Conservation (phyloP, 179 eudicot genomes). For the Corrigiola litoralis region DNA sequence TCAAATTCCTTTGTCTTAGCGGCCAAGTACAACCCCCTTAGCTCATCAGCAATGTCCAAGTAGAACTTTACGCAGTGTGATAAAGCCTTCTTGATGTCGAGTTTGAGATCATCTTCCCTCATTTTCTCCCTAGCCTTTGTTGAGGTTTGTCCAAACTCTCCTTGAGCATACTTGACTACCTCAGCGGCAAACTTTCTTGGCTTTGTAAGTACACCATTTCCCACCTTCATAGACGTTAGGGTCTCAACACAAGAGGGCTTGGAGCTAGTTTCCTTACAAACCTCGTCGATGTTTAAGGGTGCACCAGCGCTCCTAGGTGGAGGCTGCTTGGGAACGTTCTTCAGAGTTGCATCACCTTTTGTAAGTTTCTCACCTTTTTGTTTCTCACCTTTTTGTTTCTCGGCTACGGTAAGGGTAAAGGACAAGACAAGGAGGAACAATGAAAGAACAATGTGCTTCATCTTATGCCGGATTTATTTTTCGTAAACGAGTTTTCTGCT, state of each 20-base stretch:
- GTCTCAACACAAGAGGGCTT: not conserved
- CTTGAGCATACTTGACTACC: constrained; percentile 16
- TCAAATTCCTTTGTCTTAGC: constrained; percentile 6
- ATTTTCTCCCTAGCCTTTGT: constrained; percentile 20
- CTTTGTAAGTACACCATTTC: not conserved
- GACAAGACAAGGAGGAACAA: constrained; percentile 13
- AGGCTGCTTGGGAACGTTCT: not conserved
- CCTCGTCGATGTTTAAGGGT: constrained; percentile 3
- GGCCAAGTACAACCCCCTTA: constrained; percentile 18
- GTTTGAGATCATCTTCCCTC: constrained; percentile 15
- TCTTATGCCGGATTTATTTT: constrained; percentile 2
- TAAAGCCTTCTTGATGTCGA: constrained; percentile 15
- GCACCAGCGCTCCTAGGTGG: not conserved
- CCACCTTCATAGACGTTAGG: constrained; percentile 12
- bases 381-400: not conserved
- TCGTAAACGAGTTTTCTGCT: no score
- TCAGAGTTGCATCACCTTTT: not conserved
- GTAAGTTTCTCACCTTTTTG: not conserved
- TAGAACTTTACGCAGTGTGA: constrained; percentile 28
- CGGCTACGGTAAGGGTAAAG: not conserved
- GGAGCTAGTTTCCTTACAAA: constrained; percentile 9
- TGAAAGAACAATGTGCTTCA: constrained; percentile 14
- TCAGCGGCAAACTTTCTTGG: constrained; percentile 13
- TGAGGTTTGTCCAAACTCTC: constrained; percentile 16
- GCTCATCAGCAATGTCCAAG: constrained; percentile 23